phyloP scores from a whole-genome alignment of 805 yeast genomes.

The Candida yuanshanica region DNA sequence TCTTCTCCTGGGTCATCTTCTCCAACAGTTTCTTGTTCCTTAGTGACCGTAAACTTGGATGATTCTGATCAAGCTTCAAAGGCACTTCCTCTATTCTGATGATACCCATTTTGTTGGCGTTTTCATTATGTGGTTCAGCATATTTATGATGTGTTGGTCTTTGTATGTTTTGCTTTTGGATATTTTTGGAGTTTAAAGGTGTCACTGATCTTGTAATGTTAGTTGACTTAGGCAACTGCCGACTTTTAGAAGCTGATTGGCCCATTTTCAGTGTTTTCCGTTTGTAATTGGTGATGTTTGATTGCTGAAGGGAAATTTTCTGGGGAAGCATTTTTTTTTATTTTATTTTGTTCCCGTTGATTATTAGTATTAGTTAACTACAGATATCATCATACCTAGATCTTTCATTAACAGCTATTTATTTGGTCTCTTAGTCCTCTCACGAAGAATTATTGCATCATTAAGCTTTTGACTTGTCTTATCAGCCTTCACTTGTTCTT shows the following conservation, averaged over 20 bases:
- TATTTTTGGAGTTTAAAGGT: neutral
- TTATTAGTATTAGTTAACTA: no score
- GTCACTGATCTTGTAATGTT: neutral
- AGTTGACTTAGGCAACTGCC: neutral
- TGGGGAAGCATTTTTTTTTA: neutral
- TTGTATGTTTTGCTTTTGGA: conserved; percentile 18
- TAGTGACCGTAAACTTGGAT: conserved; percentile 16
- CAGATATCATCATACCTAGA: no score
- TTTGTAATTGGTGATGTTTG: neutral
- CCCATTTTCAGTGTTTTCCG: neutral
- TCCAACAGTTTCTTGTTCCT: conserved; percentile 14
- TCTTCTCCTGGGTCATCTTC: conserved; percentile 5
- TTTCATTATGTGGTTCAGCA: conserved; percentile 1
- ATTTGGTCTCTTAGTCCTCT: no score
- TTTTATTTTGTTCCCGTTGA: neutral
- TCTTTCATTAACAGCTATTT: no score
- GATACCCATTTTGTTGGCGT: conserved; percentile 14
- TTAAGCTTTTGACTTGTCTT: no score
- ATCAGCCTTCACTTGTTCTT: neutral
- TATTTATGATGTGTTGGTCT: conserved; percentile 1
- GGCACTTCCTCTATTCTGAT: conserved; percentile 16
- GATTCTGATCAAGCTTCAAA: conserved; percentile 12
- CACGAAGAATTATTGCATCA: no score
- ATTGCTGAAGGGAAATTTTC: neutral
- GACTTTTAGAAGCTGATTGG: neutral